These are phyloP conservation scores for Quambalaria eucalypti DNA, from an alignment of 1,284 basidiomycete genomes.

Conservation along the genomic window DNA sequence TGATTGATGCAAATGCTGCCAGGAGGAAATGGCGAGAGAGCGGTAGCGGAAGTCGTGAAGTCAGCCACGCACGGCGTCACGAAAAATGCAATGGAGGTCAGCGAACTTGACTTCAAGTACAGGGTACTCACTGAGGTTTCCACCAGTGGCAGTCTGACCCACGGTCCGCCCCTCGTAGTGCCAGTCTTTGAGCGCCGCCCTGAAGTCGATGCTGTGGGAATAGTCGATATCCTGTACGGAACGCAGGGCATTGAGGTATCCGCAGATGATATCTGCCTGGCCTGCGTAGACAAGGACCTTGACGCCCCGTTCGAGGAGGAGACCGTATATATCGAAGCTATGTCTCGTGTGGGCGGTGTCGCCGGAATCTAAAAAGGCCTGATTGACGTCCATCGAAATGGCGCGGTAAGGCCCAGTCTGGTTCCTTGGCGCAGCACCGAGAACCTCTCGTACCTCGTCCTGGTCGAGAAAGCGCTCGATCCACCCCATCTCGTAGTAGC, in stretches of 20 bases:
- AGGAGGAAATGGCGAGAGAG: conserved; percentile 10
- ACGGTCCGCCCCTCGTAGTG: conserved; percentile 11
- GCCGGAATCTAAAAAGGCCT: conserved; percentile 10
- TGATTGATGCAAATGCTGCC: conserved; percentile 24
- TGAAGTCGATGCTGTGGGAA: conserved; percentile 5
- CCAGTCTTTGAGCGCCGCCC: conserved; percentile 11
- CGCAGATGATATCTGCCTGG: conserved; percentile 44
- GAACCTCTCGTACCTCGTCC: conserved; percentile 26
- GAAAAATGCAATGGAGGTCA: conserved; percentile 3
- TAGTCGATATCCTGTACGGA: conserved; percentile 22
- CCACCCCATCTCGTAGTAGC: conserved; percentile 28
- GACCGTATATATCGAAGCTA: too few species aligned
- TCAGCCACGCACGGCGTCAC: conserved; percentile 19
- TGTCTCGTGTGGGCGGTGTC: conserved; percentile 65
- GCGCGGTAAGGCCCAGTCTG: conserved; percentile 18
- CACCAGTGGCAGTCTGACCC: neutral
- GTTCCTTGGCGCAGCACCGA: conserved; percentile 27
- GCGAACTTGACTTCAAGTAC: too few species aligned
- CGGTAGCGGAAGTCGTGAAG: conserved; percentile 17
- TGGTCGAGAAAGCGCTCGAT: conserved; percentile 32
- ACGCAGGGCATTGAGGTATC: conserved; percentile 23
- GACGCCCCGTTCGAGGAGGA: conserved; percentile 67
- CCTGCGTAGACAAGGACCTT: conserved; percentile 66
- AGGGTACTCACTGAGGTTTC: neutral
- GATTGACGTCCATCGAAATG: conserved; percentile 10